These are phyloP conservation scores for Vicia faba DNA, from an alignment of 306 rosid genomes.

Conservation along the genomic window DNA sequence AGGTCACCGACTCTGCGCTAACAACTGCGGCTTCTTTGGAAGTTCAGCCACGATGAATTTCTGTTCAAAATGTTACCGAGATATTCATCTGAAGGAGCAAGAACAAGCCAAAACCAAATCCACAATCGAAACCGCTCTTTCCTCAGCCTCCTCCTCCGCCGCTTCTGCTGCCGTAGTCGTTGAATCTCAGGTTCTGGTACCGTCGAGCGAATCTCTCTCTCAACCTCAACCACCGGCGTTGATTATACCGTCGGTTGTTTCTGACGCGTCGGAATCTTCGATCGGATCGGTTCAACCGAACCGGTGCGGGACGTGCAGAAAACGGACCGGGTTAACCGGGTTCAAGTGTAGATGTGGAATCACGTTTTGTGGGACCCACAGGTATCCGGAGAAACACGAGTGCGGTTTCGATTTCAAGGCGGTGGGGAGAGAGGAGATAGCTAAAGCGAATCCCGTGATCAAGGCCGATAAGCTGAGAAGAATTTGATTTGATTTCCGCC, in stretches of 20 bases:
- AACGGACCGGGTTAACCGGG: constrained; percentile 83
- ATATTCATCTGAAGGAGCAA: constrained; percentile 59
- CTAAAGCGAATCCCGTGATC: constrained; percentile 78
- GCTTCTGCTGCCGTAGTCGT: neutral
- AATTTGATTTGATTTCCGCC: constrained; percentile 66
- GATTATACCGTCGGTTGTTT: constrained; percentile 33
- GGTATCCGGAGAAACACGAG: constrained; percentile 90
- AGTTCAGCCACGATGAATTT: constrained; percentile 87
- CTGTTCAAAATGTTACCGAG: constrained; percentile 88
- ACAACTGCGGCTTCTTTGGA: constrained; percentile 95
- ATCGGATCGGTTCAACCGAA: constrained; percentile 39
- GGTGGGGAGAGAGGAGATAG: constrained; percentile 82
- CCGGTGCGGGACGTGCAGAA: constrained; percentile 72
- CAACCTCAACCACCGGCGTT: constrained; percentile 39
- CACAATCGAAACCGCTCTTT: constrained; percentile 70
- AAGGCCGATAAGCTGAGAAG: constrained; percentile 70
- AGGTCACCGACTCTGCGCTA: constrained; percentile 81
- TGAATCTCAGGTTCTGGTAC: constrained; percentile 3
- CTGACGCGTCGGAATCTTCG: constrained; percentile 13
- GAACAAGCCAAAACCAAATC: constrained; percentile 79
- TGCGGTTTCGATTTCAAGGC: constrained; percentile 81
- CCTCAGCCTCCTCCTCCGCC: constrained; percentile 39
- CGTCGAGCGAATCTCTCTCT: constrained; percentile 30
- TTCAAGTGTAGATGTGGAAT: constrained; percentile 79
- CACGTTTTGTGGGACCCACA: constrained; percentile 82